These are phyloP conservation scores for Posidonia australis DNA, from an alignment of 106 monocot species.

Conservation along the genomic window DNA sequence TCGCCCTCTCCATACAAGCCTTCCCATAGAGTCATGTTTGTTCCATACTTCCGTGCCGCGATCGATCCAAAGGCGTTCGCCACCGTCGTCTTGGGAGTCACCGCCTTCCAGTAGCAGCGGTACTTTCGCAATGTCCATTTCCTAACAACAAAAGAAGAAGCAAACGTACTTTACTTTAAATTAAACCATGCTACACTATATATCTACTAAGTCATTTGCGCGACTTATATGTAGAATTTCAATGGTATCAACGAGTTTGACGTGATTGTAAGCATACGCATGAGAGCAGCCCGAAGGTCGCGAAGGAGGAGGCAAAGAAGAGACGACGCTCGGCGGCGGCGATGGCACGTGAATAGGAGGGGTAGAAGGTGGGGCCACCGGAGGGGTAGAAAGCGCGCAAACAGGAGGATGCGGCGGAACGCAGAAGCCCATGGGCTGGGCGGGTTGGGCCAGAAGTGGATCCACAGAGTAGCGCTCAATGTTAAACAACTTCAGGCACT, in stretches of 20 bases:
- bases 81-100: slow-evolving; percentile 13
- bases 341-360: not conserved
- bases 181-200: too few relatives aligned
- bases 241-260: too few relatives aligned
- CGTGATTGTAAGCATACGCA: too few relatives aligned
- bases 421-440: slow-evolving; percentile 35
- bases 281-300: too few relatives aligned
- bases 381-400: not conserved
- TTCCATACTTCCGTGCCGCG: slow-evolving; percentile 4
- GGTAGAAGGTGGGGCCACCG: not conserved
- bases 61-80: slow-evolving; percentile 6
- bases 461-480: slow-evolving; percentile 42
- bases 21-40: slow-evolving; percentile 10
- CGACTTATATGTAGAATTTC: too few relatives aligned
- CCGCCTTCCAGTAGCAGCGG: slow-evolving; percentile 18
- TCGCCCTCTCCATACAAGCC: slow-evolving; percentile 15
- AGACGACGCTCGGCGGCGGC: not conserved
- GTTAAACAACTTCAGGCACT: slow-evolving; percentile 30
- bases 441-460: slow-evolving; percentile 49
- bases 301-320: not conserved
- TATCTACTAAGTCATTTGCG: too few relatives aligned
- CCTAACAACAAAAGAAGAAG: not conserved
- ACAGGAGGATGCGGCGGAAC: not conserved
- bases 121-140: slow-evolving; percentile 7
- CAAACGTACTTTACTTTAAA: too few relatives aligned